These are phyloP conservation scores for Trichoderma simmonsii DNA, from an alignment of 2,329 filamentous ascomycete genomes.

Conservation along the genomic window DNA sequence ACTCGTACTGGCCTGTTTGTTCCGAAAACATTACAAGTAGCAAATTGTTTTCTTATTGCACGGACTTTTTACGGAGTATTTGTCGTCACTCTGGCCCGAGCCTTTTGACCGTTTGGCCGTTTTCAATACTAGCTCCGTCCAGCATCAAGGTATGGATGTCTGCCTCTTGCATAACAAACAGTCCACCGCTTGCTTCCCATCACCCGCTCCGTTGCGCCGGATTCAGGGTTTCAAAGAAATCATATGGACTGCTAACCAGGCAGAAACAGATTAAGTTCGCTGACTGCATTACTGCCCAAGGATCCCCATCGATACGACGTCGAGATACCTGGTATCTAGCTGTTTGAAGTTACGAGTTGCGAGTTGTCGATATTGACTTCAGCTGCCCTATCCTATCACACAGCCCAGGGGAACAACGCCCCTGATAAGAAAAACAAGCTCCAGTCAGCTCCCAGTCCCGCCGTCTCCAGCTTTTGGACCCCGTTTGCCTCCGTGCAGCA, in stretches of 20 bases:
- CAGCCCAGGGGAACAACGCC: neutral
- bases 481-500: neutral
- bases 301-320: neutral
- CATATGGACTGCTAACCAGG: neutral
- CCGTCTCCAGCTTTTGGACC: neutral
- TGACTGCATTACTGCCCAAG: slow-evolving; percentile 11
- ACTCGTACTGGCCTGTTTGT: neutral
- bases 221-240: neutral
- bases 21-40: neutral
- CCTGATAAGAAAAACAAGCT: neutral
- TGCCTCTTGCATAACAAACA: neutral
- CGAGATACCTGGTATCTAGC: neutral
- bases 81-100: neutral
- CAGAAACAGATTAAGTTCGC: neutral
- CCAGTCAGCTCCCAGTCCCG: neutral
- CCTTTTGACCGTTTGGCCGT: neutral
- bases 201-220: slow-evolving; percentile 3
- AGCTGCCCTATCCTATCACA: neutral
- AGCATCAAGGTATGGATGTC: neutral
- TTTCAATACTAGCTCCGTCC: neutral
- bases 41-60: neutral
- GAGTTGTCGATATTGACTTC: neutral
- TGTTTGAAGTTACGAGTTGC: neutral
- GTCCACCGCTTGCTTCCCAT: neutral
- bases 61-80: neutral